Evolutionary conservation across 257 asterid species (phyloP).

Genomic region (Apocynum venetum): DNA sequence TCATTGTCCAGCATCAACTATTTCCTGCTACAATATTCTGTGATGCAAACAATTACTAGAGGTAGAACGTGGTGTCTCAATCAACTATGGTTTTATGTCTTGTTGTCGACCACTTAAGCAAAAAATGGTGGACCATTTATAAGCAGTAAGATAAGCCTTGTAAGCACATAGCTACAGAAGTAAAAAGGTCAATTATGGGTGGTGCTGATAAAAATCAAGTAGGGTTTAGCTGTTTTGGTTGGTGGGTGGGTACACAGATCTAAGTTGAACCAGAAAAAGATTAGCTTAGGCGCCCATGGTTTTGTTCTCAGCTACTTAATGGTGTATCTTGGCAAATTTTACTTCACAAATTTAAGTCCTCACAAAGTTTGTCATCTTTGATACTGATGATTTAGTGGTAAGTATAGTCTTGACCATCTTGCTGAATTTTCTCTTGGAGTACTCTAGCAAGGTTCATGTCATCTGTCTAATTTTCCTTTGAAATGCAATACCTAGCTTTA

Average conservation of each 20-base stretch:
- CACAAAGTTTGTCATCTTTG: constrained; percentile 11
- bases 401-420: background rate
- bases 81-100: background rate
- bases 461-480: background rate
- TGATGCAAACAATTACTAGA: background rate
- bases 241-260: background rate
- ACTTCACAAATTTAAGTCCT: constrained; percentile 15
- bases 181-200: background rate
- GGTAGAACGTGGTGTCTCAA: background rate
- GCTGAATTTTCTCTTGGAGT: background rate
- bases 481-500: too few relatives aligned
- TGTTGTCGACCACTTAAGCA: background rate
- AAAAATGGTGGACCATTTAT: constrained; percentile 4
- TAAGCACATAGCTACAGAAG: background rate
- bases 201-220: constrained; percentile 3
- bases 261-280: background rate
- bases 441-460: background rate
- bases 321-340: constrained; percentile 14
- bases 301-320: background rate
- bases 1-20: background rate
- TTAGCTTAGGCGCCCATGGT: constrained; percentile 11
- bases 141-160: background rate
- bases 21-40: background rate
- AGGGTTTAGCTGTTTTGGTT: constrained; percentile 4
- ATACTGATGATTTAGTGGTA: background rate